phyloP scores from a whole-genome alignment of 2,329 filamentous ascomycete species.

The Botrytis galanthina region DNA sequence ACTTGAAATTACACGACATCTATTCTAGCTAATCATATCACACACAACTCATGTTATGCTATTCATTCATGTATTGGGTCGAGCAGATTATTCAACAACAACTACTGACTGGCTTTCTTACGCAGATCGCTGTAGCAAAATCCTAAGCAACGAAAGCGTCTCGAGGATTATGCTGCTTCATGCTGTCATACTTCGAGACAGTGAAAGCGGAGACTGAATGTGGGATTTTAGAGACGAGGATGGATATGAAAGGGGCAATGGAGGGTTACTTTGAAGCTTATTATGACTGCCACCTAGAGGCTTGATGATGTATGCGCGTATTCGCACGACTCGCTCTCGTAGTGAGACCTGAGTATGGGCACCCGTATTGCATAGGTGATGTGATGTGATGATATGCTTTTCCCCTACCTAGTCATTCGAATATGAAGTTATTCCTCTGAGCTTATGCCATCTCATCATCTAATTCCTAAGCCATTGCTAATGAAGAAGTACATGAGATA shows the following conservation, averaged over 20 bases:
- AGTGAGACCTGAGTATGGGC: constrained; percentile 3
- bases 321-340: neutral
- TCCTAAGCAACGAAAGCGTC: neutral
- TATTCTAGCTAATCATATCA: neutral
- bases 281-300: neutral
- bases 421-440: neutral
- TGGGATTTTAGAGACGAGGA: constrained; percentile 12
- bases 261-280: constrained; percentile 14
- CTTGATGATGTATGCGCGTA: neutral
- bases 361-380: neutral
- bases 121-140: neutral
- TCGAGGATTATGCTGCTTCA: neutral
- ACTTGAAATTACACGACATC: constrained; percentile 11
- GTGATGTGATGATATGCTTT: neutral
- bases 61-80: neutral
- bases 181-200: constrained; percentile 1
- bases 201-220: constrained; percentile 5
- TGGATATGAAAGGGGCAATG: neutral
- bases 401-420: neutral
- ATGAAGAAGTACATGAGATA: neutral
- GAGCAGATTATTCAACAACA: neutral
- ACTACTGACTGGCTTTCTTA: neutral
- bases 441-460: neutral
- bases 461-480: neutral
- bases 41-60: neutral